phyloP scores from a whole-genome alignment of 768 basidiomycete genomes.

The Boletus rubropictus region DNA sequence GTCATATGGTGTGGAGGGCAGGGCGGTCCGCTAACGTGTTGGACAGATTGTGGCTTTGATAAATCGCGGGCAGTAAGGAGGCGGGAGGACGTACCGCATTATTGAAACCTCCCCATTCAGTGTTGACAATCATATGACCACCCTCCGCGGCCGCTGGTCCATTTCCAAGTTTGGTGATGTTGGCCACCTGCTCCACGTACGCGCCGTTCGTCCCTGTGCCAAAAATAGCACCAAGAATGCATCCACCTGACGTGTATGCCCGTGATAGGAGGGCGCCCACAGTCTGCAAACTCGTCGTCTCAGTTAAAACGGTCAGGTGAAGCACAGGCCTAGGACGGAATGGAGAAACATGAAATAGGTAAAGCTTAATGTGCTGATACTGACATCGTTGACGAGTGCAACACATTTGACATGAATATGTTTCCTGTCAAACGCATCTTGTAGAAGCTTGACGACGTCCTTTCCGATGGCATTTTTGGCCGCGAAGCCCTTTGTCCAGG shows the following conservation, averaged over 20 bases:
- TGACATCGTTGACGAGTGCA: slow-evolving; percentile 90
- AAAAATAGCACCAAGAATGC: slow-evolving; percentile 86
- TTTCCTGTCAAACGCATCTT: slow-evolving; percentile 88
- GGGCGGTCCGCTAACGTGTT: slow-evolving; percentile 57
- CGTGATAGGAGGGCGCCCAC: slow-evolving; percentile 92
- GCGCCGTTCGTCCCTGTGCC: slow-evolving; percentile 99
- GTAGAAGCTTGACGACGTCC: slow-evolving; percentile 84
- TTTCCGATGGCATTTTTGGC: slow-evolving; percentile 85
- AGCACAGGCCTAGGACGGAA: background rate
- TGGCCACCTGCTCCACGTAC: slow-evolving; percentile 83
- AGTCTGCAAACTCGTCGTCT: slow-evolving; percentile 48
- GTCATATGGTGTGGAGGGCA: slow-evolving; percentile 88
- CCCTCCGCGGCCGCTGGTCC: slow-evolving; percentile 52
- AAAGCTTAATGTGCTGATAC: slow-evolving; percentile 37
- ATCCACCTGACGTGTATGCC: slow-evolving; percentile 90
- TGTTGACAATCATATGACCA: slow-evolving; percentile 90
- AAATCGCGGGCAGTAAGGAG: background rate
- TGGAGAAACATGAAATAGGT: background rate
- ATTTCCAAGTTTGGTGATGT: slow-evolving; percentile 78
- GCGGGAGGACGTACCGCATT: slow-evolving; percentile 60
- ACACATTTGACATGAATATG: slow-evolving; percentile 88
- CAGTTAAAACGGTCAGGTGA: slow-evolving; percentile 5
- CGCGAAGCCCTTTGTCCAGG: slow-evolving; percentile 95
- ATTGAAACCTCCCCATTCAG: slow-evolving; percentile 98
- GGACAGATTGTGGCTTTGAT: slow-evolving; percentile 1